Percentiles rank a stretch among this genome's conserved stretches.
These are phyloP conservation scores for Tricholoma sp. DNA, from an alignment of 768 basidiomycete species.

Conservation along the genomic window DNA sequence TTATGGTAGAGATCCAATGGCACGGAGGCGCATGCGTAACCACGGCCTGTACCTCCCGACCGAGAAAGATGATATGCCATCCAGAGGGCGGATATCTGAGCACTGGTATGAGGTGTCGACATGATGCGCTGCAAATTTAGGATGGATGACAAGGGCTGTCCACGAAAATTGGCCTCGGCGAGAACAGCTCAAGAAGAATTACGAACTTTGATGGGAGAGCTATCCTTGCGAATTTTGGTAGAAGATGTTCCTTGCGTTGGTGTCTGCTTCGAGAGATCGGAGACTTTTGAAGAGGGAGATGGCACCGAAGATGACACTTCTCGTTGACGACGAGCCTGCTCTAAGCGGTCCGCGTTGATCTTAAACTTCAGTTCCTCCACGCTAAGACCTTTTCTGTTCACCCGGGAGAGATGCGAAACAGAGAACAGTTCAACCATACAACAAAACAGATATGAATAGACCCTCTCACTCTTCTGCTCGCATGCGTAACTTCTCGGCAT, in stretches of 20 bases:
- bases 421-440: constrained; percentile 7
- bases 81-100: constrained; percentile 82
- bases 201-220: constrained; percentile 59
- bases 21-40: constrained; percentile 80
- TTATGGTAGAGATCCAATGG: constrained; percentile 66
- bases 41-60: constrained; percentile 74
- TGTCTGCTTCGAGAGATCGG: constrained; percentile 7
- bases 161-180: constrained; percentile 2
- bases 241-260: constrained; percentile 5
- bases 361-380: constrained; percentile 32
- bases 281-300: constrained; percentile 6
- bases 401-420: not conserved
- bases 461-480: constrained; percentile 42
- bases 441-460: constrained; percentile 10
- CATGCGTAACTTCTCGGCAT: constrained; percentile 63
- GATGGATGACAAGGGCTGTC: constrained; percentile 74
- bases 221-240: constrained; percentile 45
- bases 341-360: constrained; percentile 27
- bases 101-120: constrained; percentile 60
- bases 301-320: constrained; percentile 10
- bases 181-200: constrained; percentile 13
- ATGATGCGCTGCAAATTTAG: constrained; percentile 72
- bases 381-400: constrained; percentile 39
- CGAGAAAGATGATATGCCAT: constrained; percentile 82
- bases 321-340: constrained; percentile 17